Percentiles rank a stretch among this genome's conserved stretches.
Conservation (phyloP, 805 yeast species). For the Huiozyma naganishii region DNA sequence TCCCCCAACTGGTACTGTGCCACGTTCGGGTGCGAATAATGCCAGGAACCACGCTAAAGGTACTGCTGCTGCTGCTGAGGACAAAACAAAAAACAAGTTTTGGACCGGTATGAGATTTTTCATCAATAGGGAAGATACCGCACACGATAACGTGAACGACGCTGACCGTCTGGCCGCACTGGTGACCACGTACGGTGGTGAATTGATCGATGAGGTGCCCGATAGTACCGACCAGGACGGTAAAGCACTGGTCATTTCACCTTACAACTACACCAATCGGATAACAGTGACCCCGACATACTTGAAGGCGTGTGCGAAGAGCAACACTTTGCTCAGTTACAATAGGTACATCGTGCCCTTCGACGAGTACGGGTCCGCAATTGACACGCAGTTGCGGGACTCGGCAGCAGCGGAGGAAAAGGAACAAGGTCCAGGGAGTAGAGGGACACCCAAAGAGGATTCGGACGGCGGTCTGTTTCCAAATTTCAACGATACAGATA, state of each 20-base stretch:
- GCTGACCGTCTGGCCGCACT: slow-evolving; percentile 11
- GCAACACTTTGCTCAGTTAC: slow-evolving; percentile 11
- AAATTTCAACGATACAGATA: neutral
- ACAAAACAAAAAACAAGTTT: neutral
- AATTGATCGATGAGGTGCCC: slow-evolving; percentile 15
- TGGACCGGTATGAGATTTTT: slow-evolving; percentile 12
- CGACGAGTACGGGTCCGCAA: slow-evolving; percentile 18
- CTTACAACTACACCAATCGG: slow-evolving; percentile 20
- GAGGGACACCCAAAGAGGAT: neutral
- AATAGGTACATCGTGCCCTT: slow-evolving; percentile 22
- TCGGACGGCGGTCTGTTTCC: neutral
- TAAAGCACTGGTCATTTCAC: slow-evolving; percentile 21
- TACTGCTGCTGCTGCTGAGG: neutral
- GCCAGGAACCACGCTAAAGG: neutral
- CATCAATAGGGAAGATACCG: slow-evolving; percentile 16
- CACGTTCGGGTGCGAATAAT: neutral
- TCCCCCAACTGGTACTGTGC: neutral
- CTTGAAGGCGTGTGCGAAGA: slow-evolving; percentile 19
- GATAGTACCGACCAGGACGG: slow-evolving; percentile 1
- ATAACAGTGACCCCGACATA: slow-evolving; percentile 26
- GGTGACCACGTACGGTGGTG: slow-evolving; percentile 19
- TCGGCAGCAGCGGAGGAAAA: slow-evolving; percentile 1
- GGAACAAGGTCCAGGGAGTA: neutral
- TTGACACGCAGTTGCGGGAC: slow-evolving; percentile 14
- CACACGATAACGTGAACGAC: slow-evolving; percentile 17